Conservation (phyloP, 2,329 filamentous ascomycete species). For the Talaromyces sp. region DNA sequence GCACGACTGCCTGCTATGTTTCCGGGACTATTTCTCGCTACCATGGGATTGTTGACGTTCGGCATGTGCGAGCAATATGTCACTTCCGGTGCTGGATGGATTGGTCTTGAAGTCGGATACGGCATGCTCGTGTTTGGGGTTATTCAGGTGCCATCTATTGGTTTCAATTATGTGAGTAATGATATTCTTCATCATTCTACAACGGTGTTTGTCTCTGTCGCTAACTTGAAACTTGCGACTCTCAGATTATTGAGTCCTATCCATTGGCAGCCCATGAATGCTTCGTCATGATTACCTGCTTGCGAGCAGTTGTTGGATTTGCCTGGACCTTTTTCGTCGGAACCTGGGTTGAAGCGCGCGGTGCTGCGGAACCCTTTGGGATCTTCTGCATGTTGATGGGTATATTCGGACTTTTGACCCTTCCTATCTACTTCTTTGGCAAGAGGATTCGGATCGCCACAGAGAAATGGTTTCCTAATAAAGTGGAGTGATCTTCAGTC, state of each 20-base stretch:
- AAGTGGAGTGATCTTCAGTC: neutral
- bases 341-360: constrained; percentile 45
- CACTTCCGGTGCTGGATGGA: neutral
- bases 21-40: neutral
- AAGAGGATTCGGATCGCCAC: neutral
- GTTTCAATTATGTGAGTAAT: neutral
- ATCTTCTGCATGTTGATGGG: constrained; percentile 54
- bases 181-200: neutral
- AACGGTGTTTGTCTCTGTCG: neutral
- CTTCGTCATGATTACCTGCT: constrained; percentile 52
- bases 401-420: constrained; percentile 40
- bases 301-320: constrained; percentile 51
- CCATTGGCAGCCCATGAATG: constrained; percentile 48
- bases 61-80: neutral
- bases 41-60: neutral
- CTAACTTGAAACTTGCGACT: neutral
- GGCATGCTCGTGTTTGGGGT: neutral
- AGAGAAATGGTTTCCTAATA: neutral
- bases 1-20: neutral
- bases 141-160: neutral
- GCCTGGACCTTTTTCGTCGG: constrained; percentile 55
- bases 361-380: constrained; percentile 50
- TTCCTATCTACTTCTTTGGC: neutral
- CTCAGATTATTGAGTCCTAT: constrained; percentile 53
- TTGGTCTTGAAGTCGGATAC: neutral